Base-by-base conservation (phyloP, 2,329 filamentous ascomycete species). In the Ciborinia camelliae region DNA sequence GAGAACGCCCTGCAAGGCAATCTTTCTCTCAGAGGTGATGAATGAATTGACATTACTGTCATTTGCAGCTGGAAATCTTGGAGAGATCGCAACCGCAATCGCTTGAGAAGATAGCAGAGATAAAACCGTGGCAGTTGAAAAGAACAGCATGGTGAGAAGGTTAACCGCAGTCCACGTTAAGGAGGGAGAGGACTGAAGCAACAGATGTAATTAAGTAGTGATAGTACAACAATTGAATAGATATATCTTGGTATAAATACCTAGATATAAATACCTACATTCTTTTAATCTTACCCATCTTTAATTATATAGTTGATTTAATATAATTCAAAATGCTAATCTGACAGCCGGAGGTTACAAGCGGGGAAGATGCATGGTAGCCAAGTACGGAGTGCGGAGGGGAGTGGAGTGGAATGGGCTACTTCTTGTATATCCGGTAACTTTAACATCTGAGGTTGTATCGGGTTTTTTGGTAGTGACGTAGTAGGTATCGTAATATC, bases 1-100 rank as follows among this genome's bases (percentile, higher is more conserved):
- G 50, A 86, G 73, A 18, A 82, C 77, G 32, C 82, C 81, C 68
- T 83, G 77, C 30, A 84, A 75, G 9, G 84, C 80, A 65, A 83
- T 75, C 0, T 75, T 70, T 26, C 77, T 79, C 69, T 86, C 80
- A 1, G 74, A 72, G 9, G 77, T 70, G 60, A 86, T 75, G 68
- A 78, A 82, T 14, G 69, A 71, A 32, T 73, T 71, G 7, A 75
- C 37, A 68, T 72, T 67, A 61, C 65, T 63, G 6, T 62, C 20
- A 23, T n/a, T 45, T 45, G 26, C 39, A 39, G 14, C n/a, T 15
- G 39, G n/a, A 30, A 37, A 28, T 12, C 57, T 60, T 39, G 30
- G n/a, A 14, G 37, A 26, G 37, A 23, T 45, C 1, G 60, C 39
- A n/a, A 20, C 26, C 20, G 30, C 39, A n/a, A 20, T 32, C 20